These are phyloP conservation scores for Xylariaceae sp. DNA, from an alignment of 2,329 filamentous ascomycete genomes.

Conservation along the genomic window DNA sequence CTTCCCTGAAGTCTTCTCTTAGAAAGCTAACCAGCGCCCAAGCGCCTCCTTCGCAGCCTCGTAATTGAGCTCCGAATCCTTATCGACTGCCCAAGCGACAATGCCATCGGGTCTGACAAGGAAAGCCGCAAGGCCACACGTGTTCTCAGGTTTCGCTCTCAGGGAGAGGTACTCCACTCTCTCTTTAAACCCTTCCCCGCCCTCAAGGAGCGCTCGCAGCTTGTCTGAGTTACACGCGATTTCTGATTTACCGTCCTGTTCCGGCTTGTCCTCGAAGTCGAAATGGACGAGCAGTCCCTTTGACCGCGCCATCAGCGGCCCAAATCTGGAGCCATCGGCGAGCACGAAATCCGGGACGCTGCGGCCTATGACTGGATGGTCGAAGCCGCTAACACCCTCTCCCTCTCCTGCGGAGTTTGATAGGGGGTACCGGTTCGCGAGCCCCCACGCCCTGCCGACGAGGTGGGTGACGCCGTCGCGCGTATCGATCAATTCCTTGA, in stretches of 20 bases:
- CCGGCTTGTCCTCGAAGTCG: constrained; percentile 22
- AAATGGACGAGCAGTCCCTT: constrained; percentile 28
- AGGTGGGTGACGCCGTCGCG: constrained; percentile 28
- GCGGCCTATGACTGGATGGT: constrained; percentile 30
- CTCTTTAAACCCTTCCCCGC: constrained; percentile 4
- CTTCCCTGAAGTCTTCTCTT: background rate
- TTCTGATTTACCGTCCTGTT: no score
- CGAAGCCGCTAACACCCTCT: constrained; percentile 10
- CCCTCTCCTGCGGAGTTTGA: no score
- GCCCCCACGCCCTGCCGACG: constrained; percentile 32
- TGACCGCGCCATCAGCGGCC: constrained; percentile 26
- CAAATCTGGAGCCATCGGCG: constrained; percentile 25
- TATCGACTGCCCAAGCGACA: constrained; percentile 29
- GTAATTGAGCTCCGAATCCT: constrained; percentile 10
- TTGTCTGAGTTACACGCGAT: no score
- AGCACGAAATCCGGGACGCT: constrained; percentile 34
- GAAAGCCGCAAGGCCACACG: constrained; percentile 23
- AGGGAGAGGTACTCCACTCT: constrained; percentile 20
- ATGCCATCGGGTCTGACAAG: constrained; percentile 31
- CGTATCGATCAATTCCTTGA: constrained; percentile 26
- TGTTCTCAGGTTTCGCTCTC: constrained; percentile 20
- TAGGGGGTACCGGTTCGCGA: constrained; percentile 31
- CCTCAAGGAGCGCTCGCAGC: constrained; percentile 12
- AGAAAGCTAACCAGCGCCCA: constrained; percentile 15
- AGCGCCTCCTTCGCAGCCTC: constrained; percentile 15